phyloP scores from a whole-genome alignment of 768 basidiomycete species.

The Auricularia heimuer region DNA sequence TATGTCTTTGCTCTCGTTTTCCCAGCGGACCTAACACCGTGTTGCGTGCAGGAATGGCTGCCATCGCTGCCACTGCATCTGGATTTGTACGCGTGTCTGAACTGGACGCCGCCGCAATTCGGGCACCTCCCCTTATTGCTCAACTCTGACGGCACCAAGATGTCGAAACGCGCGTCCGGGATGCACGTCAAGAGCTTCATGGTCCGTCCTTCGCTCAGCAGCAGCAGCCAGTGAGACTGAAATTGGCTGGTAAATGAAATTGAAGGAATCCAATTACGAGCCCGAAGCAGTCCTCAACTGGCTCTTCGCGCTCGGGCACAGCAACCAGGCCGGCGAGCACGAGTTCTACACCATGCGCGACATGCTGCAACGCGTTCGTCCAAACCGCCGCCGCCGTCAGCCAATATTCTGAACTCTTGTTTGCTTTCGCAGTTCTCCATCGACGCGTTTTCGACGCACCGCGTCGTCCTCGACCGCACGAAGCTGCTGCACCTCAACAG shows the following conservation, averaged over 20 bases:
- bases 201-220: slow-evolving; percentile 30
- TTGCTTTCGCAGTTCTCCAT: slow-evolving; percentile 56
- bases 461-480: slow-evolving; percentile 64
- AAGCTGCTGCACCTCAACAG: slow-evolving; percentile 89
- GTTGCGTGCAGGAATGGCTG: slow-evolving; percentile 74
- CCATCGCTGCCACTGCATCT: slow-evolving; percentile 87
- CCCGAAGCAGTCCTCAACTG: slow-evolving; percentile 84
- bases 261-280: slow-evolving; percentile 79
- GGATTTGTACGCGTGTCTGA: slow-evolving; percentile 74
- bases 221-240: background rate
- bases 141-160: slow-evolving; percentile 85
- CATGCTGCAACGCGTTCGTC: slow-evolving; percentile 52
- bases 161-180: slow-evolving; percentile 90
- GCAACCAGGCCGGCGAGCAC: slow-evolving; percentile 35
- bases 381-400: background rate
- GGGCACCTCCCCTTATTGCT: slow-evolving; percentile 87
- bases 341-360: slow-evolving; percentile 24
- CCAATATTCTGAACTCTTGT: background rate
- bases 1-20: slow-evolving; percentile 18
- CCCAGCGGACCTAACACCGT: background rate
- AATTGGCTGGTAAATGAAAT: too few relatives aligned
- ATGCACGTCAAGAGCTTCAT: slow-evolving; percentile 81
- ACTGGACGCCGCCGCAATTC: slow-evolving; percentile 63
- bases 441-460: slow-evolving; percentile 64
- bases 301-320: slow-evolving; percentile 93